Evolutionary conservation across 176 grass and related monocot genomes (phyloP), one percentile per base, ranked within the genome.

Genomic region (Musa troglodytarum): DNA sequence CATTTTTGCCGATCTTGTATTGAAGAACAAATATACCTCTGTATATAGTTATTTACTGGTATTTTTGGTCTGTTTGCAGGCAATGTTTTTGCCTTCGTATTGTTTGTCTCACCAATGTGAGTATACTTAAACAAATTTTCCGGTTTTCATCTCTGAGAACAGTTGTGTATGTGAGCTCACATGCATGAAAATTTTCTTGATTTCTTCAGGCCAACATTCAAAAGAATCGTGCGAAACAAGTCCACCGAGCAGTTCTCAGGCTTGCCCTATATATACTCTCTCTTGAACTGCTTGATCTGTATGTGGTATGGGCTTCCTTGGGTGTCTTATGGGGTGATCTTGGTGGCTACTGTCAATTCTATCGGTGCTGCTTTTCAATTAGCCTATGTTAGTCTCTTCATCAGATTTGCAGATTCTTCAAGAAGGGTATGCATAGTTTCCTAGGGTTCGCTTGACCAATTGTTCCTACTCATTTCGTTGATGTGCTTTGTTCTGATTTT

Each of bases 181-280:
- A 57, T 53, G 54, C n/a, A 49, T 57, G 54, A 54, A 2, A 26
- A 52, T 29, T 15, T 65, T 50, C 82, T 29, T 17, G 73, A 53
- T 11, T 34, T 72, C 77, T 84, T 0, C 83, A 99, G 95, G 70
- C 95, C 95, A 58, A 94, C 95, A 53, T 94, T 94, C 79, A 87
- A 75, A 82, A 78, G 95, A 81, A 99, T 99, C 50, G 68, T 94
- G 2, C 68, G 76, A 67, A 91, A 94, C 53, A 82, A 82, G 20
- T 94, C 95, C 34, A 99, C 95, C 29, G 95, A 99, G 88, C 90
- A 94, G 51, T 99, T 99, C 88, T 99, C 95, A 15, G 88, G 80
- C 7, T 84, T 84, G 82, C 95, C 95, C 1, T 99, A 99, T 83
- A 80, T 99, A 16, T 99, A 99, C 84, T 99, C 95, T 29, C 82